These are phyloP conservation scores for Tolypocladium ophioglossoides DNA, from an alignment of 2,329 filamentous ascomycete genomes.

Conservation along the genomic window DNA sequence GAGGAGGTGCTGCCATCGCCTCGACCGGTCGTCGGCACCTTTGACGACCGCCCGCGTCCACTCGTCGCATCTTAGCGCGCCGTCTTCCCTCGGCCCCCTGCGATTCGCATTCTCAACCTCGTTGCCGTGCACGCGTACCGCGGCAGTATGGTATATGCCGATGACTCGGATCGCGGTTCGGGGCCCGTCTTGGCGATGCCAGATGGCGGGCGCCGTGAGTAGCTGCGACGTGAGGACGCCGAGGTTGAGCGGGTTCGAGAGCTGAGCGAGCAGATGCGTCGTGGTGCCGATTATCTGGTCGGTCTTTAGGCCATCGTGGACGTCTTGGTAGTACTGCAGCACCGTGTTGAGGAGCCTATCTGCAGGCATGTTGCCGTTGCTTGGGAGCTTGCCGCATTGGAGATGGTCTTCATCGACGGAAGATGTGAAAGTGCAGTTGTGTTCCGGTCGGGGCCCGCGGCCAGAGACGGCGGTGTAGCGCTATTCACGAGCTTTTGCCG, in stretches of 20 bases:
- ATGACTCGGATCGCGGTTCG: conserved; percentile 55
- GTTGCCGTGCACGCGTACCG: conserved; percentile 39
- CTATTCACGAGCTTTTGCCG: conserved; percentile 10
- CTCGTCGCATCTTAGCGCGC: conserved; percentile 35
- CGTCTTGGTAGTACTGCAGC: conserved; percentile 47
- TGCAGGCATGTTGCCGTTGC: conserved; percentile 41
- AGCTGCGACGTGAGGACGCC: conserved; percentile 63
- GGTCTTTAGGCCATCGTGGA: conserved; percentile 38
- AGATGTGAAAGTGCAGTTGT: conserved; percentile 1
- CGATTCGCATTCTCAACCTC: conserved; percentile 28
- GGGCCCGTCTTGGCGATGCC: conserved; percentile 49
- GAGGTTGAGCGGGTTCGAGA: conserved; percentile 67
- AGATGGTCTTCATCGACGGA: neutral
- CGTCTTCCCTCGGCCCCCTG: conserved; percentile 22
- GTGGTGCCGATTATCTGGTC: conserved; percentile 55
- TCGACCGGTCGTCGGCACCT: conserved; percentile 47
- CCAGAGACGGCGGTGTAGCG: neutral
- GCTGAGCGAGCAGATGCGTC: conserved; percentile 53
- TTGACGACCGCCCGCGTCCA: conserved; percentile 48
- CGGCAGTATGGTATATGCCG: conserved; percentile 61
- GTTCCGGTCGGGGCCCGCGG: neutral
- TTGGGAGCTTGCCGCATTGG: neutral
- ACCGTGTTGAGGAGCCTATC: conserved; percentile 58
- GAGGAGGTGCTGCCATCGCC: conserved; percentile 75
- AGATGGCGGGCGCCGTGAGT: conserved; percentile 61